Evolutionary conservation across 495 filamentous ascomycete genomes (phyloP).

Genomic region (Wilcoxina mikolae): DNA sequence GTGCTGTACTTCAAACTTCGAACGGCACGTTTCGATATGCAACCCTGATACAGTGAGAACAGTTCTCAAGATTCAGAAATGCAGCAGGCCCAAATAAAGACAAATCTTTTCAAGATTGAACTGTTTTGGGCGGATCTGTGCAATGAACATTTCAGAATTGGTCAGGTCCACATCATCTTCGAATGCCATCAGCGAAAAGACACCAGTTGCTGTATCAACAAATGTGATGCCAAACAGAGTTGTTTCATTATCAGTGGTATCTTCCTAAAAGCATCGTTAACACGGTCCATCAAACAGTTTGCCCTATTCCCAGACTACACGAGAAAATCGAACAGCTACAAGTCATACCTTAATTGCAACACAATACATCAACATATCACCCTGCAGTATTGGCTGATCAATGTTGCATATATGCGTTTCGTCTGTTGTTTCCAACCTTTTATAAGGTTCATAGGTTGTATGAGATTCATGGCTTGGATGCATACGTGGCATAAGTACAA

Average conservation of each 20-base stretch:
- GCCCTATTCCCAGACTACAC: no score
- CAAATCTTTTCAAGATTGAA: constrained; percentile 84
- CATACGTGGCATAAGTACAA: no score
- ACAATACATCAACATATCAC: constrained; percentile 94
- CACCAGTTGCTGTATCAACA: constrained; percentile 89
- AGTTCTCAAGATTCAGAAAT: no score
- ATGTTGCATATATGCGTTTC: no score
- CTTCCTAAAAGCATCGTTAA: constrained; percentile 27
- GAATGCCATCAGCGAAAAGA: constrained; percentile 85
- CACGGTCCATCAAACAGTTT: background rate
- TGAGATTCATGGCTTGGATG: no score
- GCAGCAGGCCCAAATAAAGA: no score
- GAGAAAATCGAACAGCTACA: background rate
- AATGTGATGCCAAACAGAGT: constrained; percentile 86
- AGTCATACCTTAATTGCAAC: constrained; percentile 66
- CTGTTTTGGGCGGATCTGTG: constrained; percentile 81
- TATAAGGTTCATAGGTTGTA: no score
- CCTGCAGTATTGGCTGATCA: constrained; percentile 90
- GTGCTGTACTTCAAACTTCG: constrained; percentile 98
- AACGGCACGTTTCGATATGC: constrained; percentile 63
- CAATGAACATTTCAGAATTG: constrained; percentile 94
- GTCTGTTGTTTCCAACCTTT: no score
- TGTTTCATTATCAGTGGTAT: constrained; percentile 57
- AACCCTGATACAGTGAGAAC: no score
- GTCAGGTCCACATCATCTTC: constrained; percentile 87